Evolutionary conservation across 2,329 filamentous ascomycete genomes (phyloP).

Genomic region (Ophiostoma montium): DNA sequence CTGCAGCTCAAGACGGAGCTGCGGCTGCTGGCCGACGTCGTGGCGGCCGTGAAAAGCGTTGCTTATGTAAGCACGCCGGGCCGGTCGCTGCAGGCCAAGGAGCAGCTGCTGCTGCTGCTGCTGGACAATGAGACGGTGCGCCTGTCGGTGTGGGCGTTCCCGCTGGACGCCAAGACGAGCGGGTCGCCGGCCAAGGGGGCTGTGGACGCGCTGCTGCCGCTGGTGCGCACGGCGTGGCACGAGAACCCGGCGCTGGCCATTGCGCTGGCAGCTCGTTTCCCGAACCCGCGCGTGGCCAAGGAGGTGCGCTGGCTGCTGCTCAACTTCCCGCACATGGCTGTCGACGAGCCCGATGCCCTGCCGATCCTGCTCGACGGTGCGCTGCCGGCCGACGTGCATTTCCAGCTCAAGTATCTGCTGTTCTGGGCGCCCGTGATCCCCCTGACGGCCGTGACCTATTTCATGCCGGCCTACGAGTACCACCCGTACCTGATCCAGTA

Average conservation of each 20-base stretch:
- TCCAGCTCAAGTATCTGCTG: conserved; percentile 82
- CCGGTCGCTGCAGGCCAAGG: conserved; percentile 60
- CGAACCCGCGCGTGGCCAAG: conserved; percentile 53
- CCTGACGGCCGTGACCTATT: conserved; percentile 83
- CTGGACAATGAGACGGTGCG: conserved; percentile 75
- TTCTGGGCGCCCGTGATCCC: conserved; percentile 92
- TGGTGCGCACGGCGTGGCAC: conserved; percentile 73
- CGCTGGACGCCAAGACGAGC: conserved; percentile 65
- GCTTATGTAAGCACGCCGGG: conserved; percentile 45
- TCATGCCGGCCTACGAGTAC: conserved; percentile 79
- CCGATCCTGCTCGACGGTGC: conserved; percentile 65
- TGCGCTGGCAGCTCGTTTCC: conserved; percentile 67
- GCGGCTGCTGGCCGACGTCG: conserved; percentile 64
- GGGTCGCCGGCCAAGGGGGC: conserved; percentile 24
- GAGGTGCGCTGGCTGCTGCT: conserved; percentile 72
- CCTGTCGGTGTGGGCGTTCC: conserved; percentile 79
- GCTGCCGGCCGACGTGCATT: conserved; percentile 64
- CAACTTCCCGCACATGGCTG: conserved; percentile 69
- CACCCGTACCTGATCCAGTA: conserved; percentile 93
- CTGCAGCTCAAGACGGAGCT: conserved; percentile 90
- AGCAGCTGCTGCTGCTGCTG: conserved; percentile 67
- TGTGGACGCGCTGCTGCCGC: conserved; percentile 35
- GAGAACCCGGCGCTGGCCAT: conserved; percentile 80
- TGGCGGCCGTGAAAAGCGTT: conserved; percentile 49
- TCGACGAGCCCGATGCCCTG: conserved; percentile 69